Base-by-base conservation (phyloP, 2,329 filamentous ascomycete species). In the Hypoxylon rubiginosum region DNA sequence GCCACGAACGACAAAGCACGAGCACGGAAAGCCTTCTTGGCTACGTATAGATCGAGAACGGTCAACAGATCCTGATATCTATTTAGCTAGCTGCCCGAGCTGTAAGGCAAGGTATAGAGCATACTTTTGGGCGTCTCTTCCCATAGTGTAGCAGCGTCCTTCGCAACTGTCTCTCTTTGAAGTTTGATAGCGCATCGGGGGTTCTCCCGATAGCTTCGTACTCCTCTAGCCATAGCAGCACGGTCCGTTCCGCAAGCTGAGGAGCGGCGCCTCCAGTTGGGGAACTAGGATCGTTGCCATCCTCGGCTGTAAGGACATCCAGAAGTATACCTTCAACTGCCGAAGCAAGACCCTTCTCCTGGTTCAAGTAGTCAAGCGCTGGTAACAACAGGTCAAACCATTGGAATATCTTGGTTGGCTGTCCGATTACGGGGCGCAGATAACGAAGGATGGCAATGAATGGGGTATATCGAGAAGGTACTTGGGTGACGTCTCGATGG, bases 371-470 rank as follows among this genome's bases (percentile, higher is more conserved):
- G 65, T 88, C 76, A 30, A 84, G 71, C 1, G 87, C 83, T 0
- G 89, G 87, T 49, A 89, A 78, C 13, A 90, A 81, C 67, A 86
- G 80, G 49, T 91, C 87, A 85, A 92, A 93, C 92, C 92, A 96
- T 64, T 89, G 85, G 59, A 90, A 79, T 58, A 92, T 78, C 59
- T 90, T 86, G 34, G 86, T 83, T 1, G 90, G 85, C 10, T 88
- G 88, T 60, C 84, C 85, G 58, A 96, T 84, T 10, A 85, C 85
- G 2, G 90, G 88, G 24, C 89, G 84, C 36, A 95, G 81, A 43
- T 84, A 85, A 50, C 87, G 85, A 59, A 95, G 79, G 49, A 92
- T 84, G 53, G 86, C 85, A 17, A 94, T 83, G 78, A 94, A 96
- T n/a, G 88, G 80, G 8, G 86, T 88, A 75, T 87, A 86, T 70